Evolutionary conservation across 2,329 filamentous ascomycete genomes (phyloP).

Genomic region (Trichoderma afroharzianum): DNA sequence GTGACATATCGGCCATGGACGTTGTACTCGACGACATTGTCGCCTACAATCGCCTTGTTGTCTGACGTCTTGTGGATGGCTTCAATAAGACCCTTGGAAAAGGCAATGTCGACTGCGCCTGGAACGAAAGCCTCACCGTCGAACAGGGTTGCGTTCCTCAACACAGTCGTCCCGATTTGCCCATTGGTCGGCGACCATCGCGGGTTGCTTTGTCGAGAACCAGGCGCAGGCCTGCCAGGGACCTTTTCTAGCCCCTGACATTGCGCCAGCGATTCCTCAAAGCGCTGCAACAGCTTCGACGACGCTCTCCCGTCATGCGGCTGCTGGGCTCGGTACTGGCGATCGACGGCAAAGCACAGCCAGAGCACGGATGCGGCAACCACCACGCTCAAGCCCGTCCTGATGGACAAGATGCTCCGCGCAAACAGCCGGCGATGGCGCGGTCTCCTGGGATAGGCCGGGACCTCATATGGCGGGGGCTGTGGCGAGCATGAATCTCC

Average conservation of each 20-base stretch:
- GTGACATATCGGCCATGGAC: slow-evolving; percentile 39
- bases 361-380: slow-evolving; percentile 11
- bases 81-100: slow-evolving; percentile 13
- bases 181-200: slow-evolving; percentile 39
- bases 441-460: slow-evolving; percentile 9
- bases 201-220: slow-evolving; percentile 29
- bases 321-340: neutral
- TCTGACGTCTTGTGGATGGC: slow-evolving; percentile 10
- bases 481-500: neutral
- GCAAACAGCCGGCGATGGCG: neutral
- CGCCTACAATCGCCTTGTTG: neutral
- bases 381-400: slow-evolving; percentile 8
- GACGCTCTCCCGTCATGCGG: neutral
- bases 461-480: slow-evolving; percentile 12
- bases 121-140: slow-evolving; percentile 37
- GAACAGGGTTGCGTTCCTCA: slow-evolving; percentile 42
- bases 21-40: slow-evolving; percentile 26
- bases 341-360: slow-evolving; percentile 6
- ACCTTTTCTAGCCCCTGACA: slow-evolving; percentile 4
- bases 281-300: slow-evolving; percentile 4
- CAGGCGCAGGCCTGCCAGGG: neutral
- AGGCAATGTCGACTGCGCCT: slow-evolving; percentile 30
- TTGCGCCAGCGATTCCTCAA: slow-evolving; percentile 10
- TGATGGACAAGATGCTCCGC: slow-evolving; percentile 10
- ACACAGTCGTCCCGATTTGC: slow-evolving; percentile 34